A percentile compares a stretch with the other conserved stretches of the same genome.
These are phyloP conservation scores for Bertia moriformis DNA, from an alignment of 2,329 filamentous ascomycete species.

Conservation along the genomic window DNA sequence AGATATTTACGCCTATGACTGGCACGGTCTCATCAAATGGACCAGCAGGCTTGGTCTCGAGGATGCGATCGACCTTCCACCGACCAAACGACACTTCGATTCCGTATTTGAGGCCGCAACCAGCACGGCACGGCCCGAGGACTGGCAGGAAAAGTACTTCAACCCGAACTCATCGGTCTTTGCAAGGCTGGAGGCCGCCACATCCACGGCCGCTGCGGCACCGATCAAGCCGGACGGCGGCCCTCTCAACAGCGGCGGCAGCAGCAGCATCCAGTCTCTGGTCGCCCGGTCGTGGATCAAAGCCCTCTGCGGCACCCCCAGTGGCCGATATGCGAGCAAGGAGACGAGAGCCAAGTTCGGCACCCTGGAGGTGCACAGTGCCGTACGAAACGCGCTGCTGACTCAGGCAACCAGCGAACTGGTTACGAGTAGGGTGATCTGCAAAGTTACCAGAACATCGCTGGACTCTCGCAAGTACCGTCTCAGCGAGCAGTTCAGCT, in stretches of 20 bases:
- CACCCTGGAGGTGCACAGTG: slow-evolving; percentile 25
- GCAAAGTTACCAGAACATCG: slow-evolving; percentile 41
- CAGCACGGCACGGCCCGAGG: slow-evolving; percentile 16
- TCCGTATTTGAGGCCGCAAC: slow-evolving; percentile 24
- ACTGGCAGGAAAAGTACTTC: slow-evolving; percentile 45
- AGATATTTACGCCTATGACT: slow-evolving; percentile 51
- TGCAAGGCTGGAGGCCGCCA: slow-evolving; percentile 37
- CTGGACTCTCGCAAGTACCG: slow-evolving; percentile 46
- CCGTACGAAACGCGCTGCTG: slow-evolving; percentile 26
- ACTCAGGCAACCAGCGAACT: slow-evolving; percentile 31
- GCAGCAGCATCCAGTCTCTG: slow-evolving; percentile 16
- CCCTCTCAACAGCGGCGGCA: slow-evolving; percentile 4
- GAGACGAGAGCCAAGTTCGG: slow-evolving; percentile 34
- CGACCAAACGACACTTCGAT: slow-evolving; percentile 26
- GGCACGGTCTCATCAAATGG: slow-evolving; percentile 54
- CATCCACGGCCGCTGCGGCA: slow-evolving; percentile 28
- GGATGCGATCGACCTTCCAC: slow-evolving; percentile 31
- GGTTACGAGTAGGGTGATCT: slow-evolving; percentile 35
- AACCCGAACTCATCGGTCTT: slow-evolving; percentile 36
- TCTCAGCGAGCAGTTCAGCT: slow-evolving; percentile 36
- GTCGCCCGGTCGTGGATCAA: slow-evolving; percentile 44
- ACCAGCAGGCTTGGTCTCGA: slow-evolving; percentile 34
- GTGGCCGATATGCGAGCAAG: slow-evolving; percentile 29
- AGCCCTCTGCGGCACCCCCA: slow-evolving; percentile 38
- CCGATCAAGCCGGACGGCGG: slow-evolving; percentile 9